These are phyloP conservation scores for Bryoerythrophyllum caledonicum DNA, from an alignment of 225 moss, liverwort and hornwort genomes.

Conservation along the genomic window DNA sequence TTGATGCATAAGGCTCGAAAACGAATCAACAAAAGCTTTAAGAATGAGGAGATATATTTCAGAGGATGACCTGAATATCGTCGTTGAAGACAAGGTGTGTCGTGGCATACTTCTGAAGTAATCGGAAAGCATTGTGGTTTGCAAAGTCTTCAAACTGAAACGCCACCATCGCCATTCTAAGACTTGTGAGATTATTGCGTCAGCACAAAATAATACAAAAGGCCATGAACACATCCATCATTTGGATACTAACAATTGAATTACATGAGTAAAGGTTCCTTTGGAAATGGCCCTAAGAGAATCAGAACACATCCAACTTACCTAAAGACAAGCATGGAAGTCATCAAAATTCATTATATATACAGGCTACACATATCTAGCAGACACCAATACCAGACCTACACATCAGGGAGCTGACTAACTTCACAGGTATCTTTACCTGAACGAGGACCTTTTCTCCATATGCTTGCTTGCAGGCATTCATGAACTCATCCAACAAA, in stretches of 20 bases:
- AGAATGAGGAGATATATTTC: conserved; percentile 10
- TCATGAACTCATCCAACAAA: conserved; percentile 83
- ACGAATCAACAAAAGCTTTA: neutral
- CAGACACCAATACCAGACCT: neutral
- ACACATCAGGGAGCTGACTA: conserved; percentile 3
- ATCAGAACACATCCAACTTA: conserved; percentile 19
- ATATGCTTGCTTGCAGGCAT: conserved; percentile 76
- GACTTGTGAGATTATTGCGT: conserved; percentile 16
- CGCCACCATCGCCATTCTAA: conserved; percentile 16
- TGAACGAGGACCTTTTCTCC: conserved; percentile 86
- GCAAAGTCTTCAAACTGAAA: conserved; percentile 88
- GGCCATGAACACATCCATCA: neutral
- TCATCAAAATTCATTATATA: neutral
- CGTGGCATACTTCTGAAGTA: conserved; percentile 69
- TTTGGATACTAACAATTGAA: conserved; percentile 9
- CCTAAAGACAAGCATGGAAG: conserved; percentile 11
- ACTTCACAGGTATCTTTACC: conserved; percentile 41
- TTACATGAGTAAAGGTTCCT: neutral
- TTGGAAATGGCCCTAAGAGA: neutral
- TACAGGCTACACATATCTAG: conserved; percentile 1
- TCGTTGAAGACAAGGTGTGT: conserved; percentile 90
- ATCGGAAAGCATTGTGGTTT: conserved; percentile 90
- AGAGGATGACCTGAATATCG: conserved; percentile 71
- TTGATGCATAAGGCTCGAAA: neutral
- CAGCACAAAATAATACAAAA: neutral